Base-by-base conservation (phyloP, 129 eudicot species). In the Apium graveolens region DNA sequence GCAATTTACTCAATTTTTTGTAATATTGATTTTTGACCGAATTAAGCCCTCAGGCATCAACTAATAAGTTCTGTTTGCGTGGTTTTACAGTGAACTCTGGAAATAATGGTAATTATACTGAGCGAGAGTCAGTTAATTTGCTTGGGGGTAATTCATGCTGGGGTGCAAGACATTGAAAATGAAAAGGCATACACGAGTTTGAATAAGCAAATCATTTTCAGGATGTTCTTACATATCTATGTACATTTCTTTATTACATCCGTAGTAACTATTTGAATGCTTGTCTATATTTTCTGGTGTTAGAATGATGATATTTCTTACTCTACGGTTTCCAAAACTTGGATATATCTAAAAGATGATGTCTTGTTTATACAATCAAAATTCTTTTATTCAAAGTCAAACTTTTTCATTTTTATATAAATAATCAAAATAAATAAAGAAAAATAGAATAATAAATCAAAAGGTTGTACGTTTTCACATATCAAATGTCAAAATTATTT, bases 121-220 rank as follows among this genome's bases (percentile, higher is more conserved):
- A 89, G 89, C 10, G 97, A 90, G 76, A 88, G 97, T 24, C 99
- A 96, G 48, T 55, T 92, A 48, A 42, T 90, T 48, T 86, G 89
- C 84, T 83, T 86, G 76, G 89, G 86, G 39, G 94, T 92, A 14
- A 82, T 95, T 81, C 85, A 90, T 55, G 81, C 82, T 20, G 93
- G 86, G 70, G 79, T 87, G 51, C 86, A 82, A 72, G 80, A 79
- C 55, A 44, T 77, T 43, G 78, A 35, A 42, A 21, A 21, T 53
- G 86, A 70, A 1, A 70, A 81, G 84, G 77, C 73, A 37, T 74
- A 49, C 16, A 81, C 76, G 88, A 85, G 86, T 87, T n/a, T 87
- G 76, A 55, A 55, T 21, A 7, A 21, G 27, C 63, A 55, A 7
- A 55, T 55, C 12, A 21, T 55, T 55, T 21, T 55, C 63, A 55